Conservation (phyloP, 345 rosid genomes). For the Chamaenerion angustifolium region DNA sequence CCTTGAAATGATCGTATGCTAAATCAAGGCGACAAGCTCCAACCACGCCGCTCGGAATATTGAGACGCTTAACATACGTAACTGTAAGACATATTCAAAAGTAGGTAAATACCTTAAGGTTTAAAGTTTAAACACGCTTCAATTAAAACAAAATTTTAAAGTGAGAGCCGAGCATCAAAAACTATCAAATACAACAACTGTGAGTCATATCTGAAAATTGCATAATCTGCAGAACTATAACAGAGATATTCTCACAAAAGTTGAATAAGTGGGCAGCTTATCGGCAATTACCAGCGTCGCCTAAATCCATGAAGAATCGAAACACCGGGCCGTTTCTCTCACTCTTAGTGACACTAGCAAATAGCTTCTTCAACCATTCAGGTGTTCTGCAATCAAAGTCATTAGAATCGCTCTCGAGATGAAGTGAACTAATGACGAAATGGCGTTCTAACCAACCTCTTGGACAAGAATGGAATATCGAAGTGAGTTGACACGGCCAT, state of each 20-base stretch:
- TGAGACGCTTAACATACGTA: constrained; percentile 67
- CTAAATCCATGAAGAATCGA: constrained; percentile 86
- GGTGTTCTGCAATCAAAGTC: constrained; percentile 43
- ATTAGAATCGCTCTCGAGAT: background rate
- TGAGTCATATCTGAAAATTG: too few relatives aligned
- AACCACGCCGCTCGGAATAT: constrained; percentile 91
- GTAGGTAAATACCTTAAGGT: background rate
- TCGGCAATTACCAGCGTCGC: constrained; percentile 67
- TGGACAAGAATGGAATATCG: constrained; percentile 75
- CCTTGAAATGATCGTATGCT: constrained; percentile 99
- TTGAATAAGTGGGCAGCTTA: background rate
- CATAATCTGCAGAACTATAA: too few relatives aligned
- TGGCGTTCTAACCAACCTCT: constrained; percentile 28
- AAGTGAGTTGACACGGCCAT: constrained; percentile 95
- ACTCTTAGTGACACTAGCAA: constrained; percentile 61
- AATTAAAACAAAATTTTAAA: too few relatives aligned
- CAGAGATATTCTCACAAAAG: too few relatives aligned
- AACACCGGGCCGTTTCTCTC: constrained; percentile 86
- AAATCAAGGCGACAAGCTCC: constrained; percentile 96
- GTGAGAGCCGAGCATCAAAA: too few relatives aligned
- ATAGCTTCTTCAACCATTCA: constrained; percentile 83
- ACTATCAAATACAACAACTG: too few relatives aligned
- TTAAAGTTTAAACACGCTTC: too few relatives aligned
- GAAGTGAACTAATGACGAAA: too few relatives aligned
- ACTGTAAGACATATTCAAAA: constrained; percentile 27